Base-by-base conservation (phyloP, 1,284 basidiomycete species). In the Austroboletus niveus region DNA sequence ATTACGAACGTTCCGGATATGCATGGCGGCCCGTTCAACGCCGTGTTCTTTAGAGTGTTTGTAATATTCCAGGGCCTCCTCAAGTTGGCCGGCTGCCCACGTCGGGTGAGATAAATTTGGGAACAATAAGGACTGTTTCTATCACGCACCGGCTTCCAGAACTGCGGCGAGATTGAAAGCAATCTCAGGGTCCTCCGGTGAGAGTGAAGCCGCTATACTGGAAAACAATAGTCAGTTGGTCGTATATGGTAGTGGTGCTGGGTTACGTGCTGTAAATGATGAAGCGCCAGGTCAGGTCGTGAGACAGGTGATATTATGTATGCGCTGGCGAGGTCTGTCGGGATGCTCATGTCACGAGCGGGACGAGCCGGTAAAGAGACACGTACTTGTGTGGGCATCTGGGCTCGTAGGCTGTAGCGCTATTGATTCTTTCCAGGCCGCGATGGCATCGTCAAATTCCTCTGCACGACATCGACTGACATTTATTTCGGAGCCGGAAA, bases 131-230 rank as follows among this genome's bases (percentile, higher is more conserved):
- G 45, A 57, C 49, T 48, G 55, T 65, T 60, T 52, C 48, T 48
- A 50, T 59, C 54, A 79, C 83, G 62, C 61, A 89, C 92, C 85
- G 48, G 92, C 92, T 82, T 94, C 92, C 50, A 94, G 77, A 60
- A 94, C 91, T 24, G 91, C 92, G 29, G 89, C 94, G 49, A 95
- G 80, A 74, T 95, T 97, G 78, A 94, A 97, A 31, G 92, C 88
- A 66, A 96, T 94, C 72, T 98, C 94, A 62, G 92, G 85, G 75
- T 97, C 94, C 65, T 94, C 89, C 35, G 94, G 94, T 42, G 89
- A 82, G 57, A 97, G 81, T 34, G 86, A 85, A 35, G 88, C 80
- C 27, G 94, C 94, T 61, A 90, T 86, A 57, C 94, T 96, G 70
- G 69, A 62, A 61, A 56, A 59, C 54, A 61, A 64, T 66, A 65